Evolutionary conservation across 2,329 filamentous ascomycete species (phyloP).

Genomic region (Scopulariopsis brevicaulis): DNA sequence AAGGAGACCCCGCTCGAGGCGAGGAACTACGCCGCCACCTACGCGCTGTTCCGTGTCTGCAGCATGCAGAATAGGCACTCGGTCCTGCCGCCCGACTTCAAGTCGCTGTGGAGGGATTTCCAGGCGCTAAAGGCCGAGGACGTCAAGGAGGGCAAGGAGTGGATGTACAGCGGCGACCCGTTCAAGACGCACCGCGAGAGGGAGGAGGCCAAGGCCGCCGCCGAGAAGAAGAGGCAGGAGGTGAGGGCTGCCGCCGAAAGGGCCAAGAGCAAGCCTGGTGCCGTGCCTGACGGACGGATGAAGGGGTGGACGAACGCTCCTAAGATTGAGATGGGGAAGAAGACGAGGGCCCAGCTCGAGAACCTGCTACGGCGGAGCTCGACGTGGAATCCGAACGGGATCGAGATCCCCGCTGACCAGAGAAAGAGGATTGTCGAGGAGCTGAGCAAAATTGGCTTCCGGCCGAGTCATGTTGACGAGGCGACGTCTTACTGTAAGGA

Average conservation of each 20-base stretch:
- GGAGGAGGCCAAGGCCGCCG: conserved; percentile 62
- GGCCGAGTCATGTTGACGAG: conserved; percentile 81
- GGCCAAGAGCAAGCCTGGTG: conserved; percentile 50
- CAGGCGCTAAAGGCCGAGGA: conserved; percentile 72
- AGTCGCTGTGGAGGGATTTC: conserved; percentile 86
- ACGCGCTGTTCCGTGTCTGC: conserved; percentile 80
- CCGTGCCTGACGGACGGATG: conserved; percentile 41
- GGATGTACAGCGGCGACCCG: conserved; percentile 94
- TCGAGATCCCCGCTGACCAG: conserved; percentile 48
- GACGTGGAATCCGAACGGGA: conserved; percentile 75
- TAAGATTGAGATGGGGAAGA: conserved; percentile 85
- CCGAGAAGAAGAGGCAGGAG: conserved; percentile 72
- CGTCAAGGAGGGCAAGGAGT: conserved; percentile 61
- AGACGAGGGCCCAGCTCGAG: conserved; percentile 70
- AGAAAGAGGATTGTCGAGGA: conserved; percentile 57
- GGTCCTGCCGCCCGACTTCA: conserved; percentile 84
- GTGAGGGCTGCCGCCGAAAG: conserved; percentile 56
- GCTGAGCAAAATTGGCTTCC: conserved; percentile 69
- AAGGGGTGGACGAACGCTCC: conserved; percentile 76
- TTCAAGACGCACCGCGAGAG: conserved; percentile 72
- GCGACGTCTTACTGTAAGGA: conserved; percentile 82
- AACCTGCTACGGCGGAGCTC: conserved; percentile 64
- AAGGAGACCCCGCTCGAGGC: conserved; percentile 80
- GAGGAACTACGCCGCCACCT: conserved; percentile 85
- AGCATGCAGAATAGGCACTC: conserved; percentile 95